A percentile compares a stretch with the other conserved stretches of the same genome.
phyloP scores from a whole-genome alignment of 2,329 filamentous ascomycete species.

The Harringtonia lauricola region DNA sequence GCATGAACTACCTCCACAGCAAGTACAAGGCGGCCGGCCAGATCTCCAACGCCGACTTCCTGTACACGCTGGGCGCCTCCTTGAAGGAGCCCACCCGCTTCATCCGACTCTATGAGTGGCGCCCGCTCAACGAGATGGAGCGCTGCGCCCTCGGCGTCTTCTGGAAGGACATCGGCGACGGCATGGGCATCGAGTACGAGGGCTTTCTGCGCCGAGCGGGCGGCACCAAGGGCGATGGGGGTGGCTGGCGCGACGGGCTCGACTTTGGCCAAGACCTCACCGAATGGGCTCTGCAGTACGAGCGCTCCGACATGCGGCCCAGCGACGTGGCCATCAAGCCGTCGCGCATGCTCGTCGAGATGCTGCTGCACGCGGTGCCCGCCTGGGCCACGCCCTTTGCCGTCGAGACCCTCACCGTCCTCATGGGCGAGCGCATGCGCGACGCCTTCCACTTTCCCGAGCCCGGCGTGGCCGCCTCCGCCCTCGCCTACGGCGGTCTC shows the following conservation, averaged over 20 bases:
- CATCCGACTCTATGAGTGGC: slow-evolving; percentile 59
- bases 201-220: slow-evolving; percentile 22
- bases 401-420: slow-evolving; percentile 38
- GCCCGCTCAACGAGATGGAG: slow-evolving; percentile 55
- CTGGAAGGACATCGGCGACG: slow-evolving; percentile 62
- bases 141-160: slow-evolving; percentile 54
- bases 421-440: slow-evolving; percentile 55
- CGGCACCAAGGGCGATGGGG: neutral
- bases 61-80: slow-evolving; percentile 42
- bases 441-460: slow-evolving; percentile 47
- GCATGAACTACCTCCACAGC: slow-evolving; percentile 28
- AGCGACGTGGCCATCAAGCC: slow-evolving; percentile 34
- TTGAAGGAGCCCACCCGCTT: slow-evolving; percentile 54
- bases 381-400: slow-evolving; percentile 31
- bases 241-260: slow-evolving; percentile 35
- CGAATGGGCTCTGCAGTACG: slow-evolving; percentile 43
- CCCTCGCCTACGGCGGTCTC: slow-evolving; percentile 36
- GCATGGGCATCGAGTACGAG: slow-evolving; percentile 51
- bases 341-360: slow-evolving; percentile 46
- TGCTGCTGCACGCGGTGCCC: slow-evolving; percentile 48
- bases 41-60: slow-evolving; percentile 25
- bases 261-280: slow-evolving; percentile 39
- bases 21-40: slow-evolving; percentile 21
- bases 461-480: slow-evolving; percentile 24
- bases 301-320: slow-evolving; percentile 46